Percentiles rank a stretch among this genome's conserved stretches.
Evolutionary conservation across 2,329 filamentous ascomycete genomes (phyloP).

Genomic region (Xylaria sp.): DNA sequence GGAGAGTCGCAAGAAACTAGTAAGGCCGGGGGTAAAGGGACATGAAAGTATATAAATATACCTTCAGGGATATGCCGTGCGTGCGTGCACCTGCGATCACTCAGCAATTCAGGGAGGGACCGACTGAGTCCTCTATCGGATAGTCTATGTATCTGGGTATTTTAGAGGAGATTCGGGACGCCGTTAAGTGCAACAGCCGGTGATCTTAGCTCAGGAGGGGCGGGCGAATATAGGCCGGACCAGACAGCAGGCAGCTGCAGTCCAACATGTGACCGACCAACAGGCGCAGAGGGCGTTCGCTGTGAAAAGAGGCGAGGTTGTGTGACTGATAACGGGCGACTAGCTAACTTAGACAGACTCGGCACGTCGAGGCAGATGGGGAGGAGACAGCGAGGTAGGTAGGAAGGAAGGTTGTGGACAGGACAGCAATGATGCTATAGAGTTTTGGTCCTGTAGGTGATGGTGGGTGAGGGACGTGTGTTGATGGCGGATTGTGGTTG

Average conservation of each 20-base stretch:
- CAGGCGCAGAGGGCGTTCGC: neutral
- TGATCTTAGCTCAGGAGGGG: constrained; percentile 18
- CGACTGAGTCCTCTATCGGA: neutral
- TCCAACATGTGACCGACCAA: constrained; percentile 24
- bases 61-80: neutral
- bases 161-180: neutral
- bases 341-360: neutral
- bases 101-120: neutral
- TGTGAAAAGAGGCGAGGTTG: constrained; percentile 2
- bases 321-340: constrained; percentile 17
- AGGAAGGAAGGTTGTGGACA: constrained; percentile 1
- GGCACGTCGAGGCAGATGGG: constrained; percentile 1
- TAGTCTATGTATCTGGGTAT: neutral
- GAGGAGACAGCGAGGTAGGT: constrained; percentile 3
- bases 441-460: constrained; percentile 44
- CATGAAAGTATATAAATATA: constrained; percentile 3
- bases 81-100: no score
- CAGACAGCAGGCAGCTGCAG: constrained; percentile 7
- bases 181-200: constrained; percentile 2
- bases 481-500: constrained; percentile 48
- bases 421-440: constrained; percentile 26
- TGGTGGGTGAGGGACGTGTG: constrained; percentile 47
- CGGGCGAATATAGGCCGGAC: constrained; percentile 13
- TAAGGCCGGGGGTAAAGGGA: neutral
- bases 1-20: neutral